Conservation (phyloP, 2,329 filamentous ascomycete genomes). For the Zymoseptoria crescenta region DNA sequence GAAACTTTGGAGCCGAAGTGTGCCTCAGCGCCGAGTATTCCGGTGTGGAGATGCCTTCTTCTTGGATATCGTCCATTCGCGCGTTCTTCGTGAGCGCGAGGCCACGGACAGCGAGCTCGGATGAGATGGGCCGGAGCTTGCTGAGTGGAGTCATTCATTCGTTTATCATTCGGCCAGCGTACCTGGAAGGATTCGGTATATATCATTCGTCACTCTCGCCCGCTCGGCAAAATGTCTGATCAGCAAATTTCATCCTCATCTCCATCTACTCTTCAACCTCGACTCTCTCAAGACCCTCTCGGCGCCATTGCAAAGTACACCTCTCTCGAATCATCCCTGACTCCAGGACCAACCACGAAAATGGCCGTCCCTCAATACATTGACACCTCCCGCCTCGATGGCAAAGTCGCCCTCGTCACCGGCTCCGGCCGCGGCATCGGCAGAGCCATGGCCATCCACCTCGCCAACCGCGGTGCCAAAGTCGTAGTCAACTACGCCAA, state of each 20-base stretch:
- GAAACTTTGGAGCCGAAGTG: background rate
- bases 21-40: background rate
- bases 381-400: constrained; percentile 45
- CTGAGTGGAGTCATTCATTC: background rate
- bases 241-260: background rate
- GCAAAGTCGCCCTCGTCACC: constrained; percentile 48
- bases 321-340: constrained; percentile 10
- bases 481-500: constrained; percentile 63
- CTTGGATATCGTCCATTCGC: background rate
- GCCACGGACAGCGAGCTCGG: background rate
- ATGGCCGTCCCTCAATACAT: constrained; percentile 29
- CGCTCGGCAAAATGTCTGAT: background rate
- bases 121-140: background rate
- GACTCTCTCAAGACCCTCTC: constrained; percentile 19
- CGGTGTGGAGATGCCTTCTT: background rate
- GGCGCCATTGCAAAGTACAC: constrained; percentile 20
- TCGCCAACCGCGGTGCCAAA: constrained; percentile 57
- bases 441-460: constrained; percentile 57
- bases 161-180: background rate
- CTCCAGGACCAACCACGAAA: constrained; percentile 26
- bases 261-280: constrained; percentile 1
- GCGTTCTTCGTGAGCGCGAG: background rate
- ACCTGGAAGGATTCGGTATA: background rate
- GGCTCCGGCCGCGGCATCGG: constrained; percentile 57
- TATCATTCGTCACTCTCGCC: background rate